Conservation (phyloP, 768 basidiomycete species). For the Lanmaoa pseudosensibilis region DNA sequence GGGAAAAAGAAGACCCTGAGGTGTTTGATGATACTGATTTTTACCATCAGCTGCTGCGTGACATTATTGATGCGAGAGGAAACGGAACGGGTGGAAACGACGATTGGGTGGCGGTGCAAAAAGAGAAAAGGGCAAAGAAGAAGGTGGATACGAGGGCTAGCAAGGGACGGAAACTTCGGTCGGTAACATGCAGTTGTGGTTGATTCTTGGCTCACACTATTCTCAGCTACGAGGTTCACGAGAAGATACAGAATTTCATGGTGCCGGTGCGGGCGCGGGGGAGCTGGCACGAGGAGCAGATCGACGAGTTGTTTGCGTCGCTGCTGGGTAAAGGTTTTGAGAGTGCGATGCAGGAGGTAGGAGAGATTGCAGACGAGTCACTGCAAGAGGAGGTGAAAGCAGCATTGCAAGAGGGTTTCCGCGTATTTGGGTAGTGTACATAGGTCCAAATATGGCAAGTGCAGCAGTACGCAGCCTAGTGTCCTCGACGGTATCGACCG, state of each 20-base stretch:
- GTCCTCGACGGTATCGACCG: neutral
- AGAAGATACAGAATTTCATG: conserved; percentile 97
- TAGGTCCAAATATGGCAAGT: conserved; percentile 29
- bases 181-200: conserved; percentile 22
- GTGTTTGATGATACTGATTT: conserved; percentile 90
- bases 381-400: conserved; percentile 34
- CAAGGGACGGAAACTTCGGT: conserved; percentile 93
- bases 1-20: conserved; percentile 42
- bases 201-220: conserved; percentile 2
- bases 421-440: conserved; percentile 54
- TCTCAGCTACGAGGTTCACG: conserved; percentile 87
- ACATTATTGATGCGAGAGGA: conserved; percentile 76
- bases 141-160: conserved; percentile 95
- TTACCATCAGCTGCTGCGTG: conserved; percentile 88
- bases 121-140: conserved; percentile 72
- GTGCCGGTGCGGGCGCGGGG: conserved; percentile 71
- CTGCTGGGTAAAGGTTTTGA: conserved; percentile 77
- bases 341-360: conserved; percentile 28
- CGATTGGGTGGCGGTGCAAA: conserved; percentile 67
- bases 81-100: conserved; percentile 45
- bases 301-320: conserved; percentile 91
- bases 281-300: conserved; percentile 93
- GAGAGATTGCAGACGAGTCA: conserved; percentile 30
- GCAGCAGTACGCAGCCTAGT: conserved; percentile 6
- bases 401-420: conserved; percentile 48